Evolutionary conservation across 805 yeast genomes (phyloP), one percentile per base, ranked within the genome.

Genomic region (Saturnispora bothae): DNA sequence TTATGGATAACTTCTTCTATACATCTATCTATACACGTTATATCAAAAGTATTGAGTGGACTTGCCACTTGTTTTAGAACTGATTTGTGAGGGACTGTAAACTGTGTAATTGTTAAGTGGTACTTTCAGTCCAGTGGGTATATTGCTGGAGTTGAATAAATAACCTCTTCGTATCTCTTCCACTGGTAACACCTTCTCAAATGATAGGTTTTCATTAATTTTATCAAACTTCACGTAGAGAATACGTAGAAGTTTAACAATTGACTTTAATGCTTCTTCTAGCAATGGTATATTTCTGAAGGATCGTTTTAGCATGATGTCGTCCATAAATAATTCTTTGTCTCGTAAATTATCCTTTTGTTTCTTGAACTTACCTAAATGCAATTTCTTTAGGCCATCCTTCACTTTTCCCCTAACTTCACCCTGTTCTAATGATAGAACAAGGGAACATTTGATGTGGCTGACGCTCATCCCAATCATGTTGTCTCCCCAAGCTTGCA

Each of bases 1-100:
- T 3, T 84, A 79, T 48, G 71, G 66, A 5, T 52, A 34, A 50
- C n/a, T n/a, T n/a, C n/a, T n/a, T n/a, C n/a, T n/a, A n/a, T n/a
- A n/a, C n/a, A n/a, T n/a, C n/a, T n/a, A n/a, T n/a, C n/a, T n/a
- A n/a, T n/a, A n/a, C n/a, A n/a, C n/a, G n/a, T n/a, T n/a, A 17
- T 3, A 4, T 30, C 14, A 36, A 26, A 31, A 37, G 26, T 37
- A 35, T 16, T 29, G 20, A 28, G 14, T 9, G 23, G 5, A 30
- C 17, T 28, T 22, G 5, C 9, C 13, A 14, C 26, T 12, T 21
- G 31, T 5, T 8, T 28, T 8, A 26, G 15, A 3, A 30, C 3
- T 19, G 23, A 7, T 6, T 48, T 50, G 7, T 29, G 13, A 5
- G 3, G 58, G 59, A 1, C 39, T 17, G 26, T 41, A 53, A 16